Evolutionary conservation across 805 yeast genomes (phyloP), one percentile per base, ranked within the genome.

Genomic region (Teunomyces pallodes): DNA sequence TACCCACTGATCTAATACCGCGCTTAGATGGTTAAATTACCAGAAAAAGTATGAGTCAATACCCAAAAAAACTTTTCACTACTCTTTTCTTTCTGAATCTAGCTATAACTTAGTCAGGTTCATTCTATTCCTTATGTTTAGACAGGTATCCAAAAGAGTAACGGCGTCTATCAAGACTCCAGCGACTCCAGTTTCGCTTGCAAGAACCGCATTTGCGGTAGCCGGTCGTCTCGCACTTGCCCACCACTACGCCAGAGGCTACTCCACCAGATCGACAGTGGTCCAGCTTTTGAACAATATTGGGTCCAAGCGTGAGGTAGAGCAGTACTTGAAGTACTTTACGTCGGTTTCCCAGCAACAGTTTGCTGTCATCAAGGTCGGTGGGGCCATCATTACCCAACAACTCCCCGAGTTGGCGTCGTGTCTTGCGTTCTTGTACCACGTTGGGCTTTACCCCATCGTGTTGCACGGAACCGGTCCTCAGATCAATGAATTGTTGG

Each of bases 401-500:
- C 94, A 92, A 60, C 74, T 94, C 54, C 87, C 90, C 8, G 96
- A 92, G 70, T 75, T 94, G 58, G 99, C 99, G 0, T 88, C 96
- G 0, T 91, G 97, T 62, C 76, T 94, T 54, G 97, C 98, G 4
- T 94, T 94, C 69, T 75, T 94, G 55, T 94, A 94, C 75, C 99
- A 94, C 64, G 96, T 94, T 45, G 99, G 99, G 9, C 79, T 94
- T 51, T 94, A 90, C 61, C 99, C 99, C 24, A 90, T 94, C 53
- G 96, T 94, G 8, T 79, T 94, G 49, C 99, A 94, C 65, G 99
- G 99, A 27, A 94, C 99, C 1, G 99, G 99, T 14, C 99, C 99
- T 5, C 99, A 94, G 72, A 94, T 94, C 72, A 94, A 94, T 66
- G 96, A 87, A 61, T 81, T 90, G 57, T 78, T 94, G 50, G 99